Conservation (phyloP, 352 stramenopile genomes). For the Aphanomyces stellatus region DNA sequence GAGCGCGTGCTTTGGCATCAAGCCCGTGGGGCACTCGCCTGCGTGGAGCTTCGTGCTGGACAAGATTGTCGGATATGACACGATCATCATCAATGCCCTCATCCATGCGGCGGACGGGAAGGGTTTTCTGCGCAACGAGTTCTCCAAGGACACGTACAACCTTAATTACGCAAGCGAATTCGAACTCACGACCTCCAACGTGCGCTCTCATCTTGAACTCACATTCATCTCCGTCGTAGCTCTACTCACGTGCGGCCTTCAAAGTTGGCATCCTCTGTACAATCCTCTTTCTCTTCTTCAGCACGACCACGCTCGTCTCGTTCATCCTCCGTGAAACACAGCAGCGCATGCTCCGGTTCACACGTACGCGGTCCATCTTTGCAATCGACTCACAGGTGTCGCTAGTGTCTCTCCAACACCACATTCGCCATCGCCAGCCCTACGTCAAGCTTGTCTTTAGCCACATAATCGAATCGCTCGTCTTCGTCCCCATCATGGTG, state of each 20-base stretch:
- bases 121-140: slow-evolving; percentile 65
- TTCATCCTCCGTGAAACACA: slow-evolving; percentile 93
- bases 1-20: slow-evolving; percentile 42
- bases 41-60: slow-evolving; percentile 42
- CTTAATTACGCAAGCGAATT: slow-evolving; percentile 61
- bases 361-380: slow-evolving; percentile 27
- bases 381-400: neutral
- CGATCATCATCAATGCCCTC: slow-evolving; percentile 90
- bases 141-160: slow-evolving; percentile 47
- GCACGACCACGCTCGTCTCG: slow-evolving; percentile 85
- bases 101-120: slow-evolving; percentile 40
- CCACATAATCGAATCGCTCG: slow-evolving; percentile 87
- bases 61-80: slow-evolving; percentile 76
- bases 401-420: slow-evolving; percentile 73
- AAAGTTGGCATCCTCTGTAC: slow-evolving; percentile 88
- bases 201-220: slow-evolving; percentile 17
- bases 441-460: slow-evolving; percentile 71
- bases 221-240: slow-evolving; percentile 18
- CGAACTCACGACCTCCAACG: slow-evolving; percentile 22
- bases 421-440: slow-evolving; percentile 57
- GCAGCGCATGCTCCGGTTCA: slow-evolving; percentile 89
- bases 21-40: slow-evolving; percentile 27
- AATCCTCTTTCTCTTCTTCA: slow-evolving; percentile 92
- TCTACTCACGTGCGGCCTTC: slow-evolving; percentile 38
- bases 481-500: slow-evolving; percentile 92